Evolutionary conservation across 805 yeast species (phyloP), one percentile per base, ranked within the genome.

Genomic region (Isabelozyma heimii): DNA sequence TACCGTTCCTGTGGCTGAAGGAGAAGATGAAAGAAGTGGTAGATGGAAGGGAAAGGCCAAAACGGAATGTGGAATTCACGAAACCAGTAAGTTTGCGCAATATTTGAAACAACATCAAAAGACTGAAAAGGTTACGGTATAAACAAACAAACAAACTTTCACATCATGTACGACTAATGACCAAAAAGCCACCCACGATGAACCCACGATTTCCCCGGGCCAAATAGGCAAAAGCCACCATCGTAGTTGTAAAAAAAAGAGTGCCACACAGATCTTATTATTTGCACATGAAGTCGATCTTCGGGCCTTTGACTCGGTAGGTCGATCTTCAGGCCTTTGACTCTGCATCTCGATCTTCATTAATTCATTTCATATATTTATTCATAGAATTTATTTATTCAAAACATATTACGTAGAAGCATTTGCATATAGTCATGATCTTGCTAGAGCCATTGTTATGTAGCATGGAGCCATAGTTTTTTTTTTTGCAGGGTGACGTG

Each of bases 41-140:
- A 81, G 98, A 61, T 92, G 98, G 98, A 86, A 87, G 73, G 97
- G 97, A 2, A 80, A 86, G 63, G 78, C 83, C 9, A 92, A 92
- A 73, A 90, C 97, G 0, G 98, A 92, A 65, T 92, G 98, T 70
- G 98, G 98, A 2, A 91, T 92, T 47, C 98, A 92, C 62, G 87
- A 85, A 58, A 81, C 91, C 1, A 79, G 85, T 24, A 81, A 87
- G 53, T 92, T 87, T 63, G 82, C 87, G 0, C 76, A 87, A 60
- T 87, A 69, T 57, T 62, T 85, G 49, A 62, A 30, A 30, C 35
- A 30, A 8, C 10, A 30, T 10, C 35, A 30, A 30, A 30, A 30
- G n/a, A 13, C 35, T 30, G 35, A 30, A 30, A 30, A 30, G 5
- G 35, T 30, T 4, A 30, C 35, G 8, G 35, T 30, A 9, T 30